Percentiles rank a stretch among this genome's conserved stretches.
Evolutionary conservation across 2,329 filamentous ascomycete species (phyloP).

Genomic region (Phialophora macrospora): DNA sequence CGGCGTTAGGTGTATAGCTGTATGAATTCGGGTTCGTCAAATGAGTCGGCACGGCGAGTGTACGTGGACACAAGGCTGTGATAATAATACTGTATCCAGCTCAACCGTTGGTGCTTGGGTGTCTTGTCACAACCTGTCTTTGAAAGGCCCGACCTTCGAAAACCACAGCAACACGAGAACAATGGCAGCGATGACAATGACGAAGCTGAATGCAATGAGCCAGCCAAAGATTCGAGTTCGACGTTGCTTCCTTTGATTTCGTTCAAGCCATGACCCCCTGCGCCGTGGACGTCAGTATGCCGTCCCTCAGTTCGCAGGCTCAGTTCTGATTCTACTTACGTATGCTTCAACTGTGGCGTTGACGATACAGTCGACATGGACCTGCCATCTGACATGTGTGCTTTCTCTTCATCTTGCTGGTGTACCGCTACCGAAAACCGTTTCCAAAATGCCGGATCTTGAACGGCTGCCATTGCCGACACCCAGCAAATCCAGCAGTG

Average conservation of each 20-base stretch:
- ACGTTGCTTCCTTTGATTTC: conserved; percentile 56
- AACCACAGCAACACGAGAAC: conserved; percentile 34
- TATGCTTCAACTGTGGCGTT: conserved; percentile 29
- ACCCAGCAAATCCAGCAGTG: neutral
- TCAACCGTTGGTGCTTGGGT: neutral
- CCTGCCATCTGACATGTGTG: conserved; percentile 24
- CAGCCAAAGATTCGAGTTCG: conserved; percentile 54
- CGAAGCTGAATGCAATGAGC: conserved; percentile 38
- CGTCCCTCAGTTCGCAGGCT: neutral
- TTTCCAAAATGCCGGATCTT: conserved; percentile 65
- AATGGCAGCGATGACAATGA: conserved; percentile 25
- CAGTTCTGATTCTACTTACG: conserved; percentile 35
- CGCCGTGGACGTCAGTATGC: conserved; percentile 12
- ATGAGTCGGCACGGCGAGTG: neutral
- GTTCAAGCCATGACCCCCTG: conserved; percentile 61
- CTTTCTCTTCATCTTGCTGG: conserved; percentile 55
- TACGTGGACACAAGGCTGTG: neutral
- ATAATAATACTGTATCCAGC: neutral
- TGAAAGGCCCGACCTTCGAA: conserved; percentile 32
- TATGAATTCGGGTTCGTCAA: neutral
- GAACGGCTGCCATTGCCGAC: conserved; percentile 54
- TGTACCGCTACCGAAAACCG: conserved; percentile 65
- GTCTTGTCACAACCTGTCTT: conserved; percentile 12
- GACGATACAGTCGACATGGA: conserved; percentile 29
- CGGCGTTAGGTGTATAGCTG: neutral